Percentiles rank a stretch among this genome's conserved stretches.
Conservation (phyloP, 495 filamentous ascomycete species). For the Penicillium paxilli region DNA sequence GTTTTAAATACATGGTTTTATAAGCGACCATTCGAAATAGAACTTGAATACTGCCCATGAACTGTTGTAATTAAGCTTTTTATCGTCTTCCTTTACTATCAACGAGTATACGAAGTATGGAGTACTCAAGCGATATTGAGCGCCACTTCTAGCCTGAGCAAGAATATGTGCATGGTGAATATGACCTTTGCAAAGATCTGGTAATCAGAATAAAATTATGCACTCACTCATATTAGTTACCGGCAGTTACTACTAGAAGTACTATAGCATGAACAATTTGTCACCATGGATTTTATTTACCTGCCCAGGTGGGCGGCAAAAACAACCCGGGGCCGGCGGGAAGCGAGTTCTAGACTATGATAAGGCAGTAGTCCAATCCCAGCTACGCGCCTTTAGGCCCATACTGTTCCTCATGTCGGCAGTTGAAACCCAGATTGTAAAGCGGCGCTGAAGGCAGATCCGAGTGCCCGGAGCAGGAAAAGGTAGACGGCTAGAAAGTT, state of each 20-base stretch:
- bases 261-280: background rate
- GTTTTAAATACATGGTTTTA: no score
- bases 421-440: background rate
- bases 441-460: background rate
- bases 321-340: background rate
- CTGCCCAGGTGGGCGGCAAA: background rate
- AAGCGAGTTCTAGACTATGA: conserved; percentile 1
- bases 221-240: no score
- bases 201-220: no score
- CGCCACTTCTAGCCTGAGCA: no score
- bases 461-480: no score
- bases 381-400: background rate
- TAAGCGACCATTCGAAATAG: no score
- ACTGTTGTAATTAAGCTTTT: background rate
- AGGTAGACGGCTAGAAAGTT: background rate
- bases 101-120: no score
- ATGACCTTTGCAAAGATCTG: no score
- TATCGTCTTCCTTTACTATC: background rate
- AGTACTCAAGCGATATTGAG: no score
- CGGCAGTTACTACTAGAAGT: no score
- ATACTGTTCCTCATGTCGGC: background rate
- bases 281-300: background rate
- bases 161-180: no score
- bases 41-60: no score
- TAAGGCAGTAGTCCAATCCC: background rate